A percentile compares a stretch with the other conserved stretches of the same genome.
Evolutionary conservation across 495 filamentous ascomycete species (phyloP).

Genomic region (Copromyces sp.): DNA sequence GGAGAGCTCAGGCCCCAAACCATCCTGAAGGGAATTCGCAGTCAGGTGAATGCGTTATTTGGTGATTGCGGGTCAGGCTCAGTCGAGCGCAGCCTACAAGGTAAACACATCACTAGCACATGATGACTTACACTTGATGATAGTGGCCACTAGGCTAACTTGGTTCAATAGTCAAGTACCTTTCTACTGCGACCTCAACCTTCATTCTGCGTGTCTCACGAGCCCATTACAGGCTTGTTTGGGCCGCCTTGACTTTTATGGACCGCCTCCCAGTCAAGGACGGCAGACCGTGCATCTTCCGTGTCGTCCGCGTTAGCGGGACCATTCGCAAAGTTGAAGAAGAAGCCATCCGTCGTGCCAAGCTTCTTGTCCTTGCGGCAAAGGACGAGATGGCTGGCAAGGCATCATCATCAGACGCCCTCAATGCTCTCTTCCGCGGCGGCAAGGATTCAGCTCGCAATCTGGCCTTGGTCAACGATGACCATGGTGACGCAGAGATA

Average conservation of each 20-base stretch:
- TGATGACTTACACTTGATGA: background rate
- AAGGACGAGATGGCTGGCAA: constrained; percentile 33
- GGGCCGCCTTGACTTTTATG: constrained; percentile 81
- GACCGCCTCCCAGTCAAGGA: constrained; percentile 51
- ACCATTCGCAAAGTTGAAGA: constrained; percentile 90
- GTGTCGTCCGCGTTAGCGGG: constrained; percentile 84
- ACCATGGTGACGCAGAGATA: constrained; percentile 37
- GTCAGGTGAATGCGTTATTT: constrained; percentile 60
- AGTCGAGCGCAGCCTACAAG: constrained; percentile 51
- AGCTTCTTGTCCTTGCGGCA: constrained; percentile 56
- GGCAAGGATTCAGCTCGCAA: constrained; percentile 23
- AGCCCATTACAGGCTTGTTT: constrained; percentile 71
- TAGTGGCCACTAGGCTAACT: background rate
- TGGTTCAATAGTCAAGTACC: constrained; percentile 68
- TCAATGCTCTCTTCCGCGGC: constrained; percentile 34
- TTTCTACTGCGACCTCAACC: constrained; percentile 85
- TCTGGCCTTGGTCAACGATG: constrained; percentile 27
- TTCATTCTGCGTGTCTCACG: constrained; percentile 77
- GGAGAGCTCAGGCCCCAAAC: constrained; percentile 50
- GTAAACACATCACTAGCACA: constrained; percentile 31
- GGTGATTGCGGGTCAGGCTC: constrained; percentile 83
- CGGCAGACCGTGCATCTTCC: constrained; percentile 57
- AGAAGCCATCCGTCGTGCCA: constrained; percentile 70
- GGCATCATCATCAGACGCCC: constrained; percentile 19
- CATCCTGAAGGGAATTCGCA: constrained; percentile 57